Base-by-base conservation (phyloP, 108 stramenopile species). In the Conticribra weissflogii region DNA sequence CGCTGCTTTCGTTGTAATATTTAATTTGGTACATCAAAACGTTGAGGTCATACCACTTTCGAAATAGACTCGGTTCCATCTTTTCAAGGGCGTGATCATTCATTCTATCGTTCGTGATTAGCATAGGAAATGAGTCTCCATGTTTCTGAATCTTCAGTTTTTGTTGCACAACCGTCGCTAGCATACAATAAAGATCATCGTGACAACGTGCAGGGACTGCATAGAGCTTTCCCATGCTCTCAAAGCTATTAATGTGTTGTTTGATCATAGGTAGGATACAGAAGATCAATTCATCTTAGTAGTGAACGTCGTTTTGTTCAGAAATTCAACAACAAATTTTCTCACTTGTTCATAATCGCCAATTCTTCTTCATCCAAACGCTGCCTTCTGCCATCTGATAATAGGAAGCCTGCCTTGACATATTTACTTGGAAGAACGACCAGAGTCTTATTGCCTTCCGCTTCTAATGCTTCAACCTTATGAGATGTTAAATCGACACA, bases 101-200 rank as follows among this genome's bases (percentile, higher is more conserved):
- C 60, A 88, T 79, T 57, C 85, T 72, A 61, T 91, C 90, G 48
- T 91, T 91, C 2, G 85, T 83, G 15, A 91, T 63, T 2, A 91
- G 65, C 68, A 88, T 83, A 21, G 90, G 90, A 32, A 86, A 68
- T 48, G 74, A 49, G 14, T 54, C 63, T n/a, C n/a, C n/a, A n/a
- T n/a, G n/a, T n/a, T n/a, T n/a, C 12, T 5, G 36, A 41, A 41
- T 5, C 5, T 5, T 9, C 36, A 12, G 36, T 9, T 73, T 83
- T 59, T 86, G 84, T 55, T 81, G 70, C 5, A 71, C 48, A 36
- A 91, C 74, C 31, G 71, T 72, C 7, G 87, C 86, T 28, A 79
- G 51, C 81, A 91, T 91, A 85, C 90, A 91, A 61, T 85, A 88
- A 53, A 78, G 84, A 49, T 91, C 90, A 56, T 88, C 87, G 7